phyloP scores from a whole-genome alignment of 2,329 filamentous ascomycete species.

The Diaporthe longicolla region DNA sequence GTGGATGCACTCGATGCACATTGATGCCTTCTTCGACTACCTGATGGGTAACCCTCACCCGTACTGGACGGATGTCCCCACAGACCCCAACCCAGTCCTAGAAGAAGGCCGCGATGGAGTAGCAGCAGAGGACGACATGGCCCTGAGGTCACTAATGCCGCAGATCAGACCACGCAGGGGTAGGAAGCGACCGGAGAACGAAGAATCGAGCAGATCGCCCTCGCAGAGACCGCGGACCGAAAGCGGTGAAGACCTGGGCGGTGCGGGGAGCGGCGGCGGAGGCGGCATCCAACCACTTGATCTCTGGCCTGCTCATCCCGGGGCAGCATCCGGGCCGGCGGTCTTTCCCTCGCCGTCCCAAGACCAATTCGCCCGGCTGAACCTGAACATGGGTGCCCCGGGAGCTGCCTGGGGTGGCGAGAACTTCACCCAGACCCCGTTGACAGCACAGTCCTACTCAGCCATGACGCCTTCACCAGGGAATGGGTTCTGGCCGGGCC shows the following conservation, averaged over 20 bases:
- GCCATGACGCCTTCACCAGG: slow-evolving; percentile 78
- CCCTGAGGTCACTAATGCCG: slow-evolving; percentile 85
- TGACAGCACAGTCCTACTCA: slow-evolving; percentile 81
- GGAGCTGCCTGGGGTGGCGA: slow-evolving; percentile 64
- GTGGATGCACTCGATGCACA: slow-evolving; percentile 97
- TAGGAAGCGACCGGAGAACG: slow-evolving; percentile 74
- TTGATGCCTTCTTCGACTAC: slow-evolving; percentile 95
- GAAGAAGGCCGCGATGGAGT: slow-evolving; percentile 84
- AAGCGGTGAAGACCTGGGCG: slow-evolving; percentile 51
- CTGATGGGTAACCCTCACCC: slow-evolving; percentile 81
- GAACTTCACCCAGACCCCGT: slow-evolving; percentile 71
- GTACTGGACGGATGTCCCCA: slow-evolving; percentile 85
- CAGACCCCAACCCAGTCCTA: slow-evolving; percentile 72
- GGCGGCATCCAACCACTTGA: slow-evolving; percentile 67
- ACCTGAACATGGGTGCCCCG: slow-evolving; percentile 51
- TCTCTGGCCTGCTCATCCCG: slow-evolving; percentile 61
- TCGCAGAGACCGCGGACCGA: slow-evolving; percentile 72
- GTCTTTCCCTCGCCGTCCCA: slow-evolving; percentile 51
- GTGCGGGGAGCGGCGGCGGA: slow-evolving; percentile 53
- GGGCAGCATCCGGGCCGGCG: slow-evolving; percentile 54
- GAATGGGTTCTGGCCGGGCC: slow-evolving; percentile 68
- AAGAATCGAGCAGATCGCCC: slow-evolving; percentile 63
- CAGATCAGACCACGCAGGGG: slow-evolving; percentile 77
- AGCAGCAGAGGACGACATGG: slow-evolving; percentile 88
- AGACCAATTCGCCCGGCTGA: slow-evolving; percentile 55